phyloP scores from a whole-genome alignment of 2,329 filamentous ascomycete genomes.

The Orbilia brochopaga region DNA sequence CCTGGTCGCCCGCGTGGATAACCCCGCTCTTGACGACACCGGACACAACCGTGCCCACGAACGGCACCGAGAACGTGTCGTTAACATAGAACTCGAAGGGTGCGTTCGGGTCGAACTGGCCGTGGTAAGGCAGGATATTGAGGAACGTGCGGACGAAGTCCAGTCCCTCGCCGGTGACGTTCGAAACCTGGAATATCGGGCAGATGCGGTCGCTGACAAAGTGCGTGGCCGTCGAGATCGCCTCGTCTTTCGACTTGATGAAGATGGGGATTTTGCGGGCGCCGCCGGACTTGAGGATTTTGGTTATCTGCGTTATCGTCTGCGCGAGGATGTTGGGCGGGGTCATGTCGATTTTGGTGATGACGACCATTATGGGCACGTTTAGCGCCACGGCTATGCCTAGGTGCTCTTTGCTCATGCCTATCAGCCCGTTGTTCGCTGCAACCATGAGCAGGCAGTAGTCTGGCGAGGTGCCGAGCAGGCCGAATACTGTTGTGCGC shows the following conservation, averaged over 20 bases:
- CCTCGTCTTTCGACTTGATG: constrained; percentile 88
- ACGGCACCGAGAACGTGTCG: constrained; percentile 96
- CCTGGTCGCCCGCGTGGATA: constrained; percentile 85
- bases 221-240: constrained; percentile 88
- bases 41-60: constrained; percentile 93
- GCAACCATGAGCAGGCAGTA: constrained; percentile 99
- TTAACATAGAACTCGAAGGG: constrained; percentile 96
- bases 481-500: constrained; percentile 92
- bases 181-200: constrained; percentile 96
- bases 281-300: constrained; percentile 91
- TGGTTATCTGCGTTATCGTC: constrained; percentile 86
- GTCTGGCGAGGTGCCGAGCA: constrained; percentile 92
- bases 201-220: constrained; percentile 96
- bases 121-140: constrained; percentile 93
- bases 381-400: constrained; percentile 93
- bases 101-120: constrained; percentile 84
- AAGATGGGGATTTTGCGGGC: constrained; percentile 95
- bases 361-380: constrained; percentile 95
- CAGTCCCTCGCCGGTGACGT: constrained; percentile 90
- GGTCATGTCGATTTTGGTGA: constrained; percentile 98
- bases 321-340: constrained; percentile 93
- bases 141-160: constrained; percentile 90
- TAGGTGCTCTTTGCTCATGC: constrained; percentile 98
- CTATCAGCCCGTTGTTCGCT: constrained; percentile 93
- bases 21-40: constrained; percentile 77